Percentiles rank a stretch among this genome's conserved stretches.
Evolutionary conservation across 2,329 filamentous ascomycete genomes (phyloP).

Genomic region (Venturia pyrina): DNA sequence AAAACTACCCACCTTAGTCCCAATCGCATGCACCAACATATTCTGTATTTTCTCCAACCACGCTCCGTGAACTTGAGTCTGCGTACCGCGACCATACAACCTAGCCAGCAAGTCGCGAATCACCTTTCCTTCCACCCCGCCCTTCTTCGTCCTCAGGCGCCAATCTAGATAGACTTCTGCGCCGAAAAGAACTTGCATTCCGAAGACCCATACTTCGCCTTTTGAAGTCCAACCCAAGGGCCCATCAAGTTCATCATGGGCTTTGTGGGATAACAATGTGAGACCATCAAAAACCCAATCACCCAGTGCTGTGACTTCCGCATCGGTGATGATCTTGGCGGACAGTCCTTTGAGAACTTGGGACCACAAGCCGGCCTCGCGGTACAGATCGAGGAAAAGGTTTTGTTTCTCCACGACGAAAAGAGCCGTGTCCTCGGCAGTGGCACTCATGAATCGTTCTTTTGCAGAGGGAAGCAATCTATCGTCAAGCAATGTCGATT

Average conservation of each 20-base stretch:
- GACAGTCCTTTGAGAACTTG: conserved; percentile 33
- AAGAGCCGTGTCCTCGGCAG: conserved; percentile 49
- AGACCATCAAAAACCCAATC: conserved; percentile 46
- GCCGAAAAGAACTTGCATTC: conserved; percentile 34
- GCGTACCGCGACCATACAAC: conserved; percentile 18
- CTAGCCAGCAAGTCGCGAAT: conserved; percentile 21
- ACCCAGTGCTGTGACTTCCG: conserved; percentile 17
- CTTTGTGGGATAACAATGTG: conserved; percentile 26
- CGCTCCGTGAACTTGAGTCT: conserved; percentile 24
- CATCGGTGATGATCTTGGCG: not conserved
- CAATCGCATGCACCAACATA: conserved; percentile 18
- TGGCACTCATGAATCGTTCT: not conserved
- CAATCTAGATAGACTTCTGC: conserved; percentile 29
- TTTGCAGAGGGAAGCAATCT: not conserved
- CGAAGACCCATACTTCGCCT: conserved; percentile 55
- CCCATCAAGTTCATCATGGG: conserved; percentile 48
- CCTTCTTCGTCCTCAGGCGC: conserved; percentile 14
- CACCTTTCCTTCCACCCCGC: conserved; percentile 16
- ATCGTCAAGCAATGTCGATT: conserved; percentile 14
- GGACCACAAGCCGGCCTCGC: conserved; percentile 63
- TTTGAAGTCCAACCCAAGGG: conserved; percentile 65
- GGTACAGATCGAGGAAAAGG: conserved; percentile 63
- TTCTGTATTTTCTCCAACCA: conserved; percentile 27
- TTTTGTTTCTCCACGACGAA: conserved; percentile 92
- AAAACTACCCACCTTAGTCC: not conserved